Conservation (phyloP, 2,329 filamentous ascomycete species). For the Karstenula rhodostoma region DNA sequence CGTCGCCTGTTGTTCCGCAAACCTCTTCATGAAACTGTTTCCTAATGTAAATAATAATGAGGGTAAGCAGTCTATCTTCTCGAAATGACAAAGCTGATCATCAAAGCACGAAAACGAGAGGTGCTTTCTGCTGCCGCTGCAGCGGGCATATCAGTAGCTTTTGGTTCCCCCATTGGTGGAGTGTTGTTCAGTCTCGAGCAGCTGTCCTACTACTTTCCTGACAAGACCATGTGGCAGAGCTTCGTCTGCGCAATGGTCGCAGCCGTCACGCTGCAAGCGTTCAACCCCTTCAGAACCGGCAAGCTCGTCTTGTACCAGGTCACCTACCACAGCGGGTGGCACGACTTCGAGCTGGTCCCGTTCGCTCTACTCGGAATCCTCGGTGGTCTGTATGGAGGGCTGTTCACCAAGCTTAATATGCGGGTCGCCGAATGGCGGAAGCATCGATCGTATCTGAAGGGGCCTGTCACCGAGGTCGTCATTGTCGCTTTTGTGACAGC, state of each 20-base stretch:
- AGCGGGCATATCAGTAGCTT: constrained; percentile 91
- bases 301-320: constrained; percentile 97
- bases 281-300: constrained; percentile 93
- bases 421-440: constrained; percentile 82
- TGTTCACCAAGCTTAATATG: constrained; percentile 97
- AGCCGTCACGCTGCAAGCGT: constrained; percentile 87
- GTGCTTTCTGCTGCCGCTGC: constrained; percentile 91
- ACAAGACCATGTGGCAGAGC: constrained; percentile 99
- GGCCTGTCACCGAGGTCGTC: constrained; percentile 80
- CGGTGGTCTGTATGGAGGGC: constrained; percentile 90
- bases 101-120: constrained; percentile 84
- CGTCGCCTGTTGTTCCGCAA: constrained; percentile 95
- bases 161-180: constrained; percentile 91
- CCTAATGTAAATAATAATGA: constrained; percentile 84
- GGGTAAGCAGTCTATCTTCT: constrained; percentile 58
- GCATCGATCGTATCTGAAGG: constrained; percentile 69
- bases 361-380: constrained; percentile 87
- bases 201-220: constrained; percentile 96
- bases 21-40: constrained; percentile 91
- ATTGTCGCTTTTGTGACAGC: constrained; percentile 83
- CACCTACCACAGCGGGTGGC: constrained; percentile 90
- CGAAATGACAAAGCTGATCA: constrained; percentile 26
- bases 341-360: constrained; percentile 90
- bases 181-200: constrained; percentile 97
- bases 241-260: constrained; percentile 99